phyloP scores from a whole-genome alignment of 331 rosid genomes.

The Quercus lobata region DNA sequence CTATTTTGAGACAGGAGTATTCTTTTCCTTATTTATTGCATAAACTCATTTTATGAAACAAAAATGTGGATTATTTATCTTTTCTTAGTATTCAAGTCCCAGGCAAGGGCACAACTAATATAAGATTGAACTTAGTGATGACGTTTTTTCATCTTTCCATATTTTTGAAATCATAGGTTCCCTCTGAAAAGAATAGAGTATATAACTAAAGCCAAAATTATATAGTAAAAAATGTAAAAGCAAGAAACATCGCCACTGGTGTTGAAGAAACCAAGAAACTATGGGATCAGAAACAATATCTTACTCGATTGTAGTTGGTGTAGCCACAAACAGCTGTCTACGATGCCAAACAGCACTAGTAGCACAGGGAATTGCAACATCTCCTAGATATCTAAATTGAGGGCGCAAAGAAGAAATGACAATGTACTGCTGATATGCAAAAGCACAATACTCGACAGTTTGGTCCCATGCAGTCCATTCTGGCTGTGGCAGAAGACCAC shows the following conservation, averaged over 20 bases:
- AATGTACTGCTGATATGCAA: conserved; percentile 86
- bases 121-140: neutral
- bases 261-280: neutral
- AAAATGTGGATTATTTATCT: neutral
- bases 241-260: neutral
- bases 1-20: too few relatives aligned
- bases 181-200: neutral
- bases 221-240: neutral
- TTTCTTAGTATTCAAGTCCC: neutral
- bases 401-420: conserved; percentile 97
- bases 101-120: neutral
- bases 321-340: conserved; percentile 87
- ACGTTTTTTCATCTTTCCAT: neutral
- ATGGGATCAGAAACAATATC: conserved; percentile 22
- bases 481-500: conserved; percentile 98
- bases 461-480: conserved; percentile 99
- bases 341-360: conserved; percentile 98
- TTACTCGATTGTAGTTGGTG: conserved; percentile 98
- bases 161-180: neutral
- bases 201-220: neutral
- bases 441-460: conserved; percentile 94
- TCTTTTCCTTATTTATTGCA: neutral
- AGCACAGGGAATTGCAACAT: conserved; percentile 91
- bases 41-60: neutral
- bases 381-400: conserved; percentile 93